Percentiles rank a stretch among this genome's conserved stretches.
Evolutionary conservation across 2,329 filamentous ascomycete genomes (phyloP).

Genomic region (Nigrospora sphaerica): DNA sequence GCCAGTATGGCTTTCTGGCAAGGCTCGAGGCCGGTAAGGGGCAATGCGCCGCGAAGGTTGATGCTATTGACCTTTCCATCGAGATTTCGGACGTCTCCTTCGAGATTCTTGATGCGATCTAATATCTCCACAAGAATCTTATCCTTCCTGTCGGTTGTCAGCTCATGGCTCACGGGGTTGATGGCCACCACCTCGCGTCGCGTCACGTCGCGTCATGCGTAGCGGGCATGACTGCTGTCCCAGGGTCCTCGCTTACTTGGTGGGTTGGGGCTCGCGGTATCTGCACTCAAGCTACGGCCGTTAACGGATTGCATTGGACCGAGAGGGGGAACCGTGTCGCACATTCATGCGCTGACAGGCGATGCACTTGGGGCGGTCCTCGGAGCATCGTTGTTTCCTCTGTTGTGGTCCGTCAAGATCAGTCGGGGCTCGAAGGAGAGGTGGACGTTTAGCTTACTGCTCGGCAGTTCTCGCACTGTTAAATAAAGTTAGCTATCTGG

Average conservation of each 20-base stretch:
- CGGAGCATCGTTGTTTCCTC: slow-evolving; percentile 60
- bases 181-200: too few relatives aligned
- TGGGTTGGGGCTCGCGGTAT: slow-evolving; percentile 54
- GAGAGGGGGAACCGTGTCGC: not conserved
- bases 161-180: slow-evolving; percentile 3
- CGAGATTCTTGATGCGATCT: slow-evolving; percentile 46
- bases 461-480: slow-evolving; percentile 4
- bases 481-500: not conserved
- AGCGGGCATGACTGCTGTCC: not conserved
- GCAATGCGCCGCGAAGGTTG: slow-evolving; percentile 17
- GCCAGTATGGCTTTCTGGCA: too few relatives aligned
- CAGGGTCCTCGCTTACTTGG: slow-evolving; percentile 43
- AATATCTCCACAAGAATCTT: slow-evolving; percentile 56
- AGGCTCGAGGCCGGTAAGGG: slow-evolving; percentile 6
- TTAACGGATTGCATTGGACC: not conserved
- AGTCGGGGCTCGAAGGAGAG: not conserved
- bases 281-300: slow-evolving; percentile 41
- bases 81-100: slow-evolving; percentile 48
- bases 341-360: slow-evolving; percentile 37
- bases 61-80: slow-evolving; percentile 47
- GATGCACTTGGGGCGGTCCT: slow-evolving; percentile 53
- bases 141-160: slow-evolving; percentile 43
- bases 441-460: slow-evolving; percentile 3
- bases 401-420: slow-evolving; percentile 27
- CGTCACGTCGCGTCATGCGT: too few relatives aligned